Conservation (phyloP, 148 eudicot genomes). For the Mesembryanthemum crystallinum region DNA sequence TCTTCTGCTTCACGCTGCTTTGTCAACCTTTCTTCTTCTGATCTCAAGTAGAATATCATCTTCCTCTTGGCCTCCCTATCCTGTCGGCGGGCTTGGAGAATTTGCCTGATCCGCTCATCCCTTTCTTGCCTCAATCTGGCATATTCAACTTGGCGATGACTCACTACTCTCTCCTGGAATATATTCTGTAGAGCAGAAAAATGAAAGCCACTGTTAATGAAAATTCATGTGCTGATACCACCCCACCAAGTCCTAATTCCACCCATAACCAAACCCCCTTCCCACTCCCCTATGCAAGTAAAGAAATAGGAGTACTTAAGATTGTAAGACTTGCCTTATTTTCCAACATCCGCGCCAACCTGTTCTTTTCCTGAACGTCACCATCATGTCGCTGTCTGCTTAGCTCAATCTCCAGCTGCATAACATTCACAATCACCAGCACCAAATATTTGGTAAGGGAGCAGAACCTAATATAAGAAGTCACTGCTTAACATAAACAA, state of each 20-base stretch:
- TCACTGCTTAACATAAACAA: no score
- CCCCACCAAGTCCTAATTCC: no score
- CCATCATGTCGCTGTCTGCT: slow-evolving; percentile 76
- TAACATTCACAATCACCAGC: neutral
- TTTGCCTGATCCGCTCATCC: slow-evolving; percentile 46
- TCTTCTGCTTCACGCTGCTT: slow-evolving; percentile 73
- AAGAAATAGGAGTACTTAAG: no score
- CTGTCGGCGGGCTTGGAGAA: slow-evolving; percentile 51
- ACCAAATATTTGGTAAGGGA: no score
- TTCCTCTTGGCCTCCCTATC: slow-evolving; percentile 67
- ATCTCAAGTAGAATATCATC: slow-evolving; percentile 56
- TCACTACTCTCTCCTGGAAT: slow-evolving; percentile 55
- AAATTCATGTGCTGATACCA: no score
- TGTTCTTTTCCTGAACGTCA: slow-evolving; percentile 67
- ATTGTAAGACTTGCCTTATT: slow-evolving; percentile 43
- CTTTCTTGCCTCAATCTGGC: slow-evolving; percentile 59
- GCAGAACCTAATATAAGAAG: no score
- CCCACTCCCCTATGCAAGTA: no score
- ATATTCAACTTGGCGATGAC: slow-evolving; percentile 52
- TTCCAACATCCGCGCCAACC: slow-evolving; percentile 56
- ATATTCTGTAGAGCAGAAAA: slow-evolving; percentile 30
- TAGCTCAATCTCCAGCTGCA: slow-evolving; percentile 65
- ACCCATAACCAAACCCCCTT: no score
- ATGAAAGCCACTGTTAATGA: no score
- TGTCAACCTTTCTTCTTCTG: slow-evolving; percentile 66